These are phyloP conservation scores for Gonapodya sp. DNA, from an alignment of 192 early-diverging fungal genomes.

Conservation along the genomic window DNA sequence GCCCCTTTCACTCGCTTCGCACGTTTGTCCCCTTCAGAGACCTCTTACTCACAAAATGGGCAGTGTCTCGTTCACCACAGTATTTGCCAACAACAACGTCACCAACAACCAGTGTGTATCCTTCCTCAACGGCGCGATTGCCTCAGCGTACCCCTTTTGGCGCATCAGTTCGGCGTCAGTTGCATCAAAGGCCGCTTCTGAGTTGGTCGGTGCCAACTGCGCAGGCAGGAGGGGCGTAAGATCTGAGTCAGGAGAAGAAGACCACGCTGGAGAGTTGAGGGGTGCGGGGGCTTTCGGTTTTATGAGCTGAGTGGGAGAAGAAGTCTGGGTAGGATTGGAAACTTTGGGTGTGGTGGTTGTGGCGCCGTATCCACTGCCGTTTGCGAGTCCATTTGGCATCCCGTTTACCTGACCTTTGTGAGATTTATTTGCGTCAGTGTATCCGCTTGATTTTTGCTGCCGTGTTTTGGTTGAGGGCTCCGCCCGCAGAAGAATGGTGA, in stretches of 20 bases:
- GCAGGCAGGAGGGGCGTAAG: background rate
- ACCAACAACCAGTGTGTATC: constrained; percentile 90
- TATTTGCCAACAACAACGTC: constrained; percentile 84
- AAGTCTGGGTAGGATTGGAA: background rate
- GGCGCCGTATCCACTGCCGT: background rate
- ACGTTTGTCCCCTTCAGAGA: background rate
- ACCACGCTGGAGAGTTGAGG: too few species aligned
- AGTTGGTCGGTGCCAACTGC: background rate
- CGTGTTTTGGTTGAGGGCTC: background rate
- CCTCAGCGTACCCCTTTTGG: constrained; percentile 59
- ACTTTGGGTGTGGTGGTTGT: background rate
- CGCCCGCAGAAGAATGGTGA: background rate
- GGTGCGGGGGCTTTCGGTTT: background rate
- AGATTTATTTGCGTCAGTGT: too few species aligned
- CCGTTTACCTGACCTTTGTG: background rate
- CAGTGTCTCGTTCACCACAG: constrained; percentile 88
- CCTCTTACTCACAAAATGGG: constrained; percentile 51
- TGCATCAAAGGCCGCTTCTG: background rate
- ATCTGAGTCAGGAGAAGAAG: background rate
- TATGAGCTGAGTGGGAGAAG: background rate
- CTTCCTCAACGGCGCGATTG: constrained; percentile 80
- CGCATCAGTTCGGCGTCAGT: background rate
- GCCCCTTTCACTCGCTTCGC: too few species aligned
- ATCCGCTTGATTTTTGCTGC: too few species aligned
- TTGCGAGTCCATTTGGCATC: background rate